phyloP scores from a whole-genome alignment of 495 filamentous ascomycete species.

The Tuber aestivum region DNA sequence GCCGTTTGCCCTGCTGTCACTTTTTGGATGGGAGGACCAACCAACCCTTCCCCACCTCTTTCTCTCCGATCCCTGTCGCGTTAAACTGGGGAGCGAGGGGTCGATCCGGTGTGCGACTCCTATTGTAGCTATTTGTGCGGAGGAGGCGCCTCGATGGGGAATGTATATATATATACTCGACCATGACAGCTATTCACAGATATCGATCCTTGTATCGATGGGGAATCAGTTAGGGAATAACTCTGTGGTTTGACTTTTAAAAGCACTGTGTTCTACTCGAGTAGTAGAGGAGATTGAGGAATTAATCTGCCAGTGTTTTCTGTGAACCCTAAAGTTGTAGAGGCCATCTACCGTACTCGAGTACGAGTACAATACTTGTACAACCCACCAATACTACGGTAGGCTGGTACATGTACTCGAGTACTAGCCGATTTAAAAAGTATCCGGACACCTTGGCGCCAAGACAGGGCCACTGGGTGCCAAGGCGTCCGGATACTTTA shows the following conservation, averaged over 20 bases:
- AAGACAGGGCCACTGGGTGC: too few species aligned
- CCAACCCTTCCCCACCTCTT: constrained; percentile 38
- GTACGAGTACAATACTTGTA: too few species aligned
- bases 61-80: constrained; percentile 22
- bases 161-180: not conserved
- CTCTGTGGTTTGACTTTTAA: not conserved
- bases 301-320: too few species aligned
- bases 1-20: constrained; percentile 38
- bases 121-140: too few species aligned
- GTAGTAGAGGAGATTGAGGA: constrained; percentile 27
- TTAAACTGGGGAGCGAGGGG: not conserved
- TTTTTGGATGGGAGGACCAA: constrained; percentile 32
- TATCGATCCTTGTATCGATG: not conserved
- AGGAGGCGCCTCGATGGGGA: not conserved
- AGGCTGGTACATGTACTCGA: too few species aligned
- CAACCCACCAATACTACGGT: not conserved
- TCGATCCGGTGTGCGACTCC: not conserved
- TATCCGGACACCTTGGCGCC: too few species aligned
- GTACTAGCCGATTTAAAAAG: too few species aligned
- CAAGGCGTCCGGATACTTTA: too few species aligned
- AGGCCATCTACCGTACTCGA: too few species aligned
- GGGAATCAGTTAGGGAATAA: not conserved
- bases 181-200: not conserved
- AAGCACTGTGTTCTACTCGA: not conserved
- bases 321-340: too few species aligned